Conservation (phyloP, 345 rosid genomes). For the Dimocarpus longan region DNA sequence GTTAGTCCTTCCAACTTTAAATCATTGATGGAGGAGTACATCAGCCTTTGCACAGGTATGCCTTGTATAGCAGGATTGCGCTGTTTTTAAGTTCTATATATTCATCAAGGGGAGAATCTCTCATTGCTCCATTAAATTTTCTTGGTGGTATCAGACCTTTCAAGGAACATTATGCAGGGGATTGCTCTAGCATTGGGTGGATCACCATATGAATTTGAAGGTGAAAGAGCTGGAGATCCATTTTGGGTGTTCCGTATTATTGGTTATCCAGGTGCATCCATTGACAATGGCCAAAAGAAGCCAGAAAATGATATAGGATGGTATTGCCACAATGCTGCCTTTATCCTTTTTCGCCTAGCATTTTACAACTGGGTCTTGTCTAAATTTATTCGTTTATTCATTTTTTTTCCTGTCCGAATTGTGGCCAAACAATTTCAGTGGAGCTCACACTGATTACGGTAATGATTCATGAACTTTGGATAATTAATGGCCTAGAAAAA, state of each 20-base stretch:
- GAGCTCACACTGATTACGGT: slow-evolving; percentile 94
- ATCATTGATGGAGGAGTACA: slow-evolving; percentile 68
- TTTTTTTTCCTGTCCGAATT: slow-evolving; percentile 6
- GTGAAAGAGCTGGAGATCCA: slow-evolving; percentile 72
- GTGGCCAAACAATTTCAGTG: slow-evolving; percentile 43
- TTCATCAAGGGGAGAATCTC: background rate
- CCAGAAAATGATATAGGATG: slow-evolving; percentile 74
- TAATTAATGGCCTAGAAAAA: background rate
- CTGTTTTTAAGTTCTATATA: slow-evolving; percentile 8
- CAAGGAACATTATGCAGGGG: slow-evolving; percentile 77
- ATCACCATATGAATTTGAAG: slow-evolving; percentile 70
- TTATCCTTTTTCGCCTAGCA: background rate
- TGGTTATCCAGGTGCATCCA: slow-evolving; percentile 67
- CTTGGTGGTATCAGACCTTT: slow-evolving; percentile 51
- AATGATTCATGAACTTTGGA: slow-evolving; percentile 24
- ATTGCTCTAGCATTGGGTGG: slow-evolving; percentile 73
- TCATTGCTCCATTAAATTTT: slow-evolving; percentile 15
- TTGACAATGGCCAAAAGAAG: slow-evolving; percentile 33
- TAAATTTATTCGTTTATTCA: background rate
- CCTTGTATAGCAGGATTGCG: background rate
- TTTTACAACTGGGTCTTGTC: slow-evolving; percentile 4
- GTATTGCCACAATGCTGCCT: slow-evolving; percentile 39
- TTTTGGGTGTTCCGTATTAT: slow-evolving; percentile 87
- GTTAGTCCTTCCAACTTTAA: slow-evolving; percentile 54
- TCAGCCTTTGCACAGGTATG: slow-evolving; percentile 67